Conservation (phyloP, 345 rosid genomes). For the Eucalyptus pumila region DNA sequence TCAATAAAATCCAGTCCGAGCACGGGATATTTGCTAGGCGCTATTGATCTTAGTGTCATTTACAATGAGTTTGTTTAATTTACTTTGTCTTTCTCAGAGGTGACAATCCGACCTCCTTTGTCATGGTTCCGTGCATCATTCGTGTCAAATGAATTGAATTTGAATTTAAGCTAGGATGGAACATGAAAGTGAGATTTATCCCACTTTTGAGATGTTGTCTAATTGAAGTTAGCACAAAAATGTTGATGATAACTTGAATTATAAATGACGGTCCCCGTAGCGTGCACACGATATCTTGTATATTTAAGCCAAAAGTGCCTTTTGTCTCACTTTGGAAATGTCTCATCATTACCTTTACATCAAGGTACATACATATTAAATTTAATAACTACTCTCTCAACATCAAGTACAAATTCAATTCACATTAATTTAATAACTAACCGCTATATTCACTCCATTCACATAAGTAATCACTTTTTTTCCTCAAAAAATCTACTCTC, state of each 20-base stretch:
- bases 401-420: background rate
- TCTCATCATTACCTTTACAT: no score
- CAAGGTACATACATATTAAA: background rate
- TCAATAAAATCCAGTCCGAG: background rate
- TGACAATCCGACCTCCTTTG: background rate
- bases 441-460: no score
- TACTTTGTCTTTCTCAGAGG: background rate
- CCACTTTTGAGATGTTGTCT: background rate
- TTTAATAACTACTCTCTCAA: accelerated
- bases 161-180: background rate
- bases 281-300: accelerated
- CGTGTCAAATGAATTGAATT: no score
- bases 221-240: background rate
- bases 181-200: background rate
- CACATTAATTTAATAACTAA: background rate
- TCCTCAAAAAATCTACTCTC: no score
- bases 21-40: background rate
- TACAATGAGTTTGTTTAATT: background rate
- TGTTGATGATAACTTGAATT: background rate
- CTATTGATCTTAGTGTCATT: background rate
- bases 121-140: background rate
- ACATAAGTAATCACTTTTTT: no score
- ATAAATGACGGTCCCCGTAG: background rate
- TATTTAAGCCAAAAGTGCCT: background rate
- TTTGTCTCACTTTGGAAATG: accelerated